Base-by-base conservation (phyloP, 2,329 filamentous ascomycete genomes). In the Whalleya microplaca region DNA sequence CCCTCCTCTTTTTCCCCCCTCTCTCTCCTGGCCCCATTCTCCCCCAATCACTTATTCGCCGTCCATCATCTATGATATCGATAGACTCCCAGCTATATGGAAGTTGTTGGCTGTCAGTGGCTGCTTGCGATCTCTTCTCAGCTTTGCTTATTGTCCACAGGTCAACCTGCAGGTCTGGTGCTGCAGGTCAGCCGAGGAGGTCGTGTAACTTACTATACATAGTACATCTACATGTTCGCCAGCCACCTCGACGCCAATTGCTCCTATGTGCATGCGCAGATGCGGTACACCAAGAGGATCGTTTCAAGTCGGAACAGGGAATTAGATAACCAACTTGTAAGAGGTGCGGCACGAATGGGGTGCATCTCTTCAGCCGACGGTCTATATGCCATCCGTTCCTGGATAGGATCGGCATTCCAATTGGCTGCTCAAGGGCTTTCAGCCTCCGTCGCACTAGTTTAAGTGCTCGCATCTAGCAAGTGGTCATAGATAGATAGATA, bases 361-460 rank as follows among this genome's bases (percentile, higher is more conserved):
- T n/a, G n/a, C n/a, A n/a, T 16, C 32, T 37, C 32, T 37, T 37
- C 32, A 16, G 32, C 32, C 14, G 32, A 37, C 14, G 14, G 32
- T 37, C 8, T 12, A 16, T 37, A 29, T 5, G 5, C 32, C 8
- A 14, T 14, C 8, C 8, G 4, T 16, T 37, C 14, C 3, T 37
- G 32, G 32, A 27, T 16, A 37, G 32, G 32, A 16, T 14, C 45
- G 41, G 48, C 29, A 54, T 56, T 47, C 45, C 27, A n/a, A 52
- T 57, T 49, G 44, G 58, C 49, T 20, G 46, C 42, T 55, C 43
- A 53, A 57, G 56, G 45, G 51, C 56, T 57, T 60, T 60, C 55
- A 60, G 59, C 62, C 56, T 60, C 52, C 53, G 53, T 55, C 58
- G 48, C 54, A 52, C 50, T 37, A 48, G 40, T 54, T 40, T 45